Evolutionary conservation across 352 stramenopile species (phyloP).

Genomic region (Pythium periplocum): DNA sequence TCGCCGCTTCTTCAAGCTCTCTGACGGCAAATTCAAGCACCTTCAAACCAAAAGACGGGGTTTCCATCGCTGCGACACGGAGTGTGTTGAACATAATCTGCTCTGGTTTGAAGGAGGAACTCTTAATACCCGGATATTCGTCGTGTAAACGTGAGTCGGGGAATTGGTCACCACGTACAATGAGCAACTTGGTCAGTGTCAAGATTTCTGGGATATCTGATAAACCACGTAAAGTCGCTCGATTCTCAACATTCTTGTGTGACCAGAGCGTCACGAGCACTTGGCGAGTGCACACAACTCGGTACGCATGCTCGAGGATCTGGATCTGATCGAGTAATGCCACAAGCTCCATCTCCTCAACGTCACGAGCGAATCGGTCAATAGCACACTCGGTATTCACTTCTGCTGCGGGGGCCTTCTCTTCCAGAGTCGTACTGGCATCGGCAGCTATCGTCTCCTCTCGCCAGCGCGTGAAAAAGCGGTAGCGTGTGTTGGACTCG

Average conservation of each 20-base stretch:
- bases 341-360: constrained; percentile 11
- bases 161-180: constrained; percentile 53
- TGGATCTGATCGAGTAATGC: constrained; percentile 11
- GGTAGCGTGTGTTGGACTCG: constrained; percentile 38
- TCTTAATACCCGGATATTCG: background rate
- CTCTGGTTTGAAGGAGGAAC: too few relatives aligned
- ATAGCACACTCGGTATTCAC: background rate
- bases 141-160: background rate
- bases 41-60: background rate
- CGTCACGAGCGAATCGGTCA: constrained; percentile 1
- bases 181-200: constrained; percentile 37
- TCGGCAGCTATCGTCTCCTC: background rate
- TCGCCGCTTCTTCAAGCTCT: constrained; percentile 57
- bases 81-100: background rate
- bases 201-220: constrained; percentile 19
- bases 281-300: constrained; percentile 9
- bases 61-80: background rate
- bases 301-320: constrained; percentile 9
- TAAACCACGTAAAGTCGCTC: background rate
- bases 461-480: constrained; percentile 20
- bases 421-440: background rate
- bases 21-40: constrained; percentile 49
- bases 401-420: background rate
- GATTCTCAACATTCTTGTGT: constrained; percentile 1
- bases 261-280: constrained; percentile 7